These are phyloP conservation scores for Myriosclerotinia scirpicola DNA, from an alignment of 2,329 filamentous ascomycete genomes.

Conservation along the genomic window DNA sequence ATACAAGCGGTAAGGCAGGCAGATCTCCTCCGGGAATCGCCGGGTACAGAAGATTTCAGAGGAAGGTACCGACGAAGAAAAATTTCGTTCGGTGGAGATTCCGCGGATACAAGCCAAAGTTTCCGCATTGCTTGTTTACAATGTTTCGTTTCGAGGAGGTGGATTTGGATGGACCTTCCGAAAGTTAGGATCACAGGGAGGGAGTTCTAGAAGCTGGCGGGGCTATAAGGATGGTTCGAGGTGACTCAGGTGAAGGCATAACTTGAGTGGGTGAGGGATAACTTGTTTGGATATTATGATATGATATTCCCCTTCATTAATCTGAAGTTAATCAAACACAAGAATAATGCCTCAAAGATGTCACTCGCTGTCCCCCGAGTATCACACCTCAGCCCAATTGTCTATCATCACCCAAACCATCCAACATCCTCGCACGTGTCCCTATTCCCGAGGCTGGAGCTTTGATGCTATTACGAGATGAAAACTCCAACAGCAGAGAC, in stretches of 20 bases:
- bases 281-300: background rate
- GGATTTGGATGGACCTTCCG: background rate
- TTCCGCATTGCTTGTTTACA: background rate
- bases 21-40: conserved; percentile 3
- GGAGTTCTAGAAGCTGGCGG: conserved; percentile 8
- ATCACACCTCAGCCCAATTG: background rate
- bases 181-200: background rate
- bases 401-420: conserved; percentile 1
- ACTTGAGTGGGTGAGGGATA: background rate
- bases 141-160: conserved; percentile 14
- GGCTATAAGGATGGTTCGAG: conserved; percentile 4
- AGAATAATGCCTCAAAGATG: conserved; percentile 1
- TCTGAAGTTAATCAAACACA: background rate
- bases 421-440: background rate
- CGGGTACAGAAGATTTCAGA: background rate
- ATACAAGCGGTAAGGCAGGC: conserved; percentile 13
- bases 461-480: conserved; percentile 2
- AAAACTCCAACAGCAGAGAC: background rate
- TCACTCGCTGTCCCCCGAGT: background rate
- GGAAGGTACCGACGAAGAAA: conserved; percentile 4
- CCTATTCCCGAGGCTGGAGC: background rate
- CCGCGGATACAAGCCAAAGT: background rate
- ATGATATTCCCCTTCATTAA: background rate
- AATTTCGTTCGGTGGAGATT: conserved; percentile 5
- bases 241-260: background rate